A percentile compares a stretch with the other conserved stretches of the same genome.
Evolutionary conservation across 257 asterid species (phyloP).

Genomic region (Osmanthus fragrans): DNA sequence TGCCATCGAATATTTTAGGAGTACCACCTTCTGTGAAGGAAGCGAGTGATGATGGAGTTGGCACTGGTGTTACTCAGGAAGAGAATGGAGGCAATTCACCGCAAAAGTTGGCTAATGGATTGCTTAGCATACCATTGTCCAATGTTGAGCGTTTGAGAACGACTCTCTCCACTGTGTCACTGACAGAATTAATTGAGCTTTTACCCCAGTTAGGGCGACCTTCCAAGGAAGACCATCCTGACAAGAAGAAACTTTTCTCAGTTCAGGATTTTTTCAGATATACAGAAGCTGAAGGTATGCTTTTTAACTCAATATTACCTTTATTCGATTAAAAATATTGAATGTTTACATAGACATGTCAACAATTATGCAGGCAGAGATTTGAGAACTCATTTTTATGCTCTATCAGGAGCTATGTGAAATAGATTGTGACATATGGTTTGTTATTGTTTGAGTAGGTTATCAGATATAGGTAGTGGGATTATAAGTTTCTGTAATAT

Average conservation of each 20-base stretch:
- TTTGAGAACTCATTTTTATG: not conserved
- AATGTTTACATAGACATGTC: not conserved
- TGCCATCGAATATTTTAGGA: conserved; percentile 79
- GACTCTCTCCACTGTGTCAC: conserved; percentile 78
- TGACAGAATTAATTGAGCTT: conserved; percentile 85
- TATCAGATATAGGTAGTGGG: not conserved
- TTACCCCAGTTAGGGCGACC: conserved; percentile 82
- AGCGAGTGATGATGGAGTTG: conserved; percentile 50
- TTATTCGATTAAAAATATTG: conserved; percentile 12
- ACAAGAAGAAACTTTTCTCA: conserved; percentile 88
- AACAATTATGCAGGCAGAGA: not conserved
- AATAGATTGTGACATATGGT: not conserved
- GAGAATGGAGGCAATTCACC: conserved; percentile 59
- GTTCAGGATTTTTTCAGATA: conserved; percentile 98
- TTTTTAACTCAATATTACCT: conserved; percentile 8
- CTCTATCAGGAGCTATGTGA: not conserved
- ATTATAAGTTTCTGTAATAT: not conserved
- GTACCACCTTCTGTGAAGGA: conserved; percentile 61
- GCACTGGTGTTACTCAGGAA: conserved; percentile 51
- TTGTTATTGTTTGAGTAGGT: not conserved
- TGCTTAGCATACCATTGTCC: conserved; percentile 86
- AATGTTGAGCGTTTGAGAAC: conserved; percentile 92
- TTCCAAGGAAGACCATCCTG: conserved; percentile 92
- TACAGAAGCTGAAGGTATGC: conserved; percentile 95
- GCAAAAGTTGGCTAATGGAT: conserved; percentile 65